Conservation (phyloP, 805 yeast species). For the Yamadazyma sp. region DNA sequence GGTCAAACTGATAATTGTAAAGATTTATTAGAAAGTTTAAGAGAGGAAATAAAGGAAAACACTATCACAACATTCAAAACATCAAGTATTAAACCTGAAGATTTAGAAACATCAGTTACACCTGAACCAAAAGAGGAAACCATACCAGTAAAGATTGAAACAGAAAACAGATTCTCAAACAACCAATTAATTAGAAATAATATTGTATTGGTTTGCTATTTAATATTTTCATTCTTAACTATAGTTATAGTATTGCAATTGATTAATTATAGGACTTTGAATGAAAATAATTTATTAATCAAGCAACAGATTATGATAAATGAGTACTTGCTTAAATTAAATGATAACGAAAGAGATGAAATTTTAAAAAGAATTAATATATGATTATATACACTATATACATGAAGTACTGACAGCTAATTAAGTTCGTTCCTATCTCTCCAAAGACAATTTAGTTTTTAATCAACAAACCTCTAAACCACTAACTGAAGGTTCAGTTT, state of each 20-base stretch:
- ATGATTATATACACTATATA: too few relatives aligned
- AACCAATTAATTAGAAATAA: constrained; percentile 12
- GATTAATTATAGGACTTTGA: constrained; percentile 14
- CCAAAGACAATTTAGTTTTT: too few relatives aligned
- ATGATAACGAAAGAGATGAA: too few relatives aligned
- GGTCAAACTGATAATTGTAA: constrained; percentile 73
- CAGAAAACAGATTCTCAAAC: constrained; percentile 1
- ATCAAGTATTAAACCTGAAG: neutral
- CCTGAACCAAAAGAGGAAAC: constrained; percentile 2
- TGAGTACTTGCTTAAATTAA: constrained; percentile 12
- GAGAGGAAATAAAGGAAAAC: constrained; percentile 20
- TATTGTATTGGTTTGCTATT: constrained; percentile 15
- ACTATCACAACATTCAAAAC: neutral
- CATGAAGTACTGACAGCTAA: too few relatives aligned
- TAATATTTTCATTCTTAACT: constrained; percentile 19
- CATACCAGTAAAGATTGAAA: neutral
- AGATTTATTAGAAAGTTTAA: constrained; percentile 42
- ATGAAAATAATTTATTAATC: constrained; percentile 22
- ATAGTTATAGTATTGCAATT: constrained; percentile 19
- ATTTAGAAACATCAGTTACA: neutral
- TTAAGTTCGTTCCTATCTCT: too few relatives aligned
- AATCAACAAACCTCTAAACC: constrained; percentile 27
- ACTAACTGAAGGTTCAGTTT: constrained; percentile 24
- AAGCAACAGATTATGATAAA: constrained; percentile 19
- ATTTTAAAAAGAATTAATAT: too few relatives aligned